Percentiles rank a stretch among this genome's conserved stretches.
These are phyloP conservation scores for Collybia nuda DNA, from an alignment of 768 basidiomycete species.

Conservation along the genomic window DNA sequence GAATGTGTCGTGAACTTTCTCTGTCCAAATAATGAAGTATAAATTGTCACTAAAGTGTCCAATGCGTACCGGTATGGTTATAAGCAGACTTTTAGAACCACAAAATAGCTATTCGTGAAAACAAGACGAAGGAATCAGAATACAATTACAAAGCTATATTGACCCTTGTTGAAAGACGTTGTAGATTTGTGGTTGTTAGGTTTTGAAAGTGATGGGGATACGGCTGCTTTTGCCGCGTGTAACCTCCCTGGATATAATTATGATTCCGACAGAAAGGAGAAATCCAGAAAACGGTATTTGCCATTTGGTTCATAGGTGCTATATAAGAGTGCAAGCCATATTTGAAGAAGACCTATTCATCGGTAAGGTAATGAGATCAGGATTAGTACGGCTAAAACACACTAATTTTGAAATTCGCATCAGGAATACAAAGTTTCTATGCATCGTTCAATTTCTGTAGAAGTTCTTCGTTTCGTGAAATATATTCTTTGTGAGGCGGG, in stretches of 20 bases:
- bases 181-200: neutral
- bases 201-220: too few relatives aligned
- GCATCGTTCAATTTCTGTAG: conserved; percentile 61
- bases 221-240: conserved; percentile 58
- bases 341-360: conserved; percentile 40
- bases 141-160: conserved; percentile 26
- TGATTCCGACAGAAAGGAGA: too few relatives aligned
- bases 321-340: conserved; percentile 71
- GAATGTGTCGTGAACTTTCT: too few relatives aligned
- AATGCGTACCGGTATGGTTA: too few relatives aligned
- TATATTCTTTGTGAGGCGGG: conserved; percentile 57
- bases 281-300: too few relatives aligned
- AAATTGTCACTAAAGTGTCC: too few relatives aligned
- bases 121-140: too few relatives aligned
- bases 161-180: conserved; percentile 7
- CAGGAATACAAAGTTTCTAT: too few relatives aligned
- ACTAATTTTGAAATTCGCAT: conserved; percentile 74
- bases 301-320: conserved; percentile 91
- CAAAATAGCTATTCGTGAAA: too few relatives aligned
- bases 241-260: conserved; percentile 39
- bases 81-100: too few relatives aligned
- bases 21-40: too few relatives aligned
- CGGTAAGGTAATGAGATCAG: neutral
- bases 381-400: too few relatives aligned
- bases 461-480: conserved; percentile 59